Evolutionary conservation across 305 asterid genomes (phyloP), one percentile per base, ranked within the genome.

Genomic region (Rubia balearica): DNA sequence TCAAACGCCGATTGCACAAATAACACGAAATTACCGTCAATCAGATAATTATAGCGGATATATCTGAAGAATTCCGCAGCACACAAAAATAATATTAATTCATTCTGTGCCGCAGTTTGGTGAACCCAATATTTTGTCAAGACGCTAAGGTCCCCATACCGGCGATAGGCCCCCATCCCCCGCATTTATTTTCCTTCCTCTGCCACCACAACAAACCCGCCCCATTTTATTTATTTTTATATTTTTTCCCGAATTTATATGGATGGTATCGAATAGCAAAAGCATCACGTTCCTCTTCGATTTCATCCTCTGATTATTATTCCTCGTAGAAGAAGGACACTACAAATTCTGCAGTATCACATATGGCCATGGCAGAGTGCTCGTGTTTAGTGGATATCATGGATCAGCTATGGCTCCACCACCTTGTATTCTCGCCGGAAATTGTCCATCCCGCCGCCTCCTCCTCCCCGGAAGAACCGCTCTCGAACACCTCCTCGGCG

Each of bases 361-460:
- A 13, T 1, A 8, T 7, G 27, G 27, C 41, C 8, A 40, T 79
- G 86, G 84, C 85, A 30, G 86, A 82, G 12, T 74, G 65, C 67
- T 48, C 67, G 14, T 55, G 81, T 69, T 65, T 83, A 69, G 5
- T 83, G 55, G 87, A 78, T 3, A 71, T 78, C 61, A 85, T 87
- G 91, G 95, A 88, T 73, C 74, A 69, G 46, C 85, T 89, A 33
- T 88, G 95, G 96, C 86, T 82, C 76, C 87, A 83, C 76, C 80
- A 81, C 10, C 74, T 67, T 27, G 65, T 84, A 73, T 84, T 87
- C 48, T 76, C 8, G 16, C 73, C 9, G 73, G 45, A 6, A 7
- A 11, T 0, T 45, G 72, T 21, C 67, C 73, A 33, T 43, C 19
- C 13, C 13, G 4, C 53, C 21, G 14, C 27, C 48, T 61, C 75